phyloP scores from a whole-genome alignment of 1,139 yeast genomes.

The Yamadazyma taylorii region DNA sequence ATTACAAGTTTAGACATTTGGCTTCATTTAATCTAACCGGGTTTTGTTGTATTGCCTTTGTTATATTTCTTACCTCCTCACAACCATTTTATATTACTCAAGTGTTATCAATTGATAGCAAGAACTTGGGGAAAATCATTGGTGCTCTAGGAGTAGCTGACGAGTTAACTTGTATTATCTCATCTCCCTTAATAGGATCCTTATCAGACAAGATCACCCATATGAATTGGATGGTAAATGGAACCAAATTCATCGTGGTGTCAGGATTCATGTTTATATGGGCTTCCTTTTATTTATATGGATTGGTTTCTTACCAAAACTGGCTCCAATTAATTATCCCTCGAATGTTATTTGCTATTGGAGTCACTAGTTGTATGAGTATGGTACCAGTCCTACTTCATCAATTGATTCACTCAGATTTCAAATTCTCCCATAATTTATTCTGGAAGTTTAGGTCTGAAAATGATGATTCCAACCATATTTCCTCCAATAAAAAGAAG shows the following conservation, averaged over 20 bases:
- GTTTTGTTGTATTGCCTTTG: constrained; percentile 56
- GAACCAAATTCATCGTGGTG: constrained; percentile 54
- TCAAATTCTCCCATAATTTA: constrained; percentile 24
- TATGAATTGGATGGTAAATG: constrained; percentile 26
- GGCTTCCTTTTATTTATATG: constrained; percentile 49
- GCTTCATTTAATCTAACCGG: constrained; percentile 31
- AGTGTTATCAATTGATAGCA: constrained; percentile 45
- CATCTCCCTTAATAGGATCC: constrained; percentile 67
- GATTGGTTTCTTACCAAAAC: constrained; percentile 36
- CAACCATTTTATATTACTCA: constrained; percentile 67
- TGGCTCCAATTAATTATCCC: constrained; percentile 44
- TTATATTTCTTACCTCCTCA: constrained; percentile 66
- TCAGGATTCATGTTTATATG: constrained; percentile 51
- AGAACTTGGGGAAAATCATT: constrained; percentile 53
- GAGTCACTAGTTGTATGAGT: constrained; percentile 53
- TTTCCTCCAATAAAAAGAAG: constrained; percentile 18
- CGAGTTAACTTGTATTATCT: constrained; percentile 53
- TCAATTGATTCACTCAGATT: constrained; percentile 51
- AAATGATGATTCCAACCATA: constrained; percentile 2
- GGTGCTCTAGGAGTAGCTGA: constrained; percentile 66
- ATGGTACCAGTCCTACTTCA: constrained; percentile 52
- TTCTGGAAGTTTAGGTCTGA: constrained; percentile 22
- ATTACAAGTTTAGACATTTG: constrained; percentile 20
- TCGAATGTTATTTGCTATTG: constrained; percentile 60
- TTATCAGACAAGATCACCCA: constrained; percentile 52